Percentiles rank a stretch among this genome's conserved stretches.
Evolutionary conservation across 2,329 filamentous ascomycete species (phyloP).

Genomic region (Ilyonectria mors-panacis): DNA sequence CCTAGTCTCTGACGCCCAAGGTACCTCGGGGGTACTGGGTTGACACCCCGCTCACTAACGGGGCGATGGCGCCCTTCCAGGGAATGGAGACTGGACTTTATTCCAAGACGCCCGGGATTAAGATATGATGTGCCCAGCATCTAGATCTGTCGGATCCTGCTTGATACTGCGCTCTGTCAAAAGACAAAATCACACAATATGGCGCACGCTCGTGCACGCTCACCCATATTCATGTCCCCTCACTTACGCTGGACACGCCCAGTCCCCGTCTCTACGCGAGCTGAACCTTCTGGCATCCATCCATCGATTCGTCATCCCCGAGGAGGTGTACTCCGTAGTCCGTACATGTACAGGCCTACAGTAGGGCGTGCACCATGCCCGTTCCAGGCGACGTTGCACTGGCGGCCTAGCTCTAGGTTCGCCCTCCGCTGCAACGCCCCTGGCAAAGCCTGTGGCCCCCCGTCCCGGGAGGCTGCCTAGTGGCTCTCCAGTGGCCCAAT

Average conservation of each 20-base stretch:
- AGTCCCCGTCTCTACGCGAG: background rate
- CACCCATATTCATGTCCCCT: too few relatives aligned
- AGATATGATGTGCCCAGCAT: background rate
- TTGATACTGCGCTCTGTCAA: background rate
- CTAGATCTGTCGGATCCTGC: background rate
- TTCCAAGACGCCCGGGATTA: background rate
- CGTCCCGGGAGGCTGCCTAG: slow-evolving; percentile 15
- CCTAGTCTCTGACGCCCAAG: background rate
- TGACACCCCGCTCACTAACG: background rate
- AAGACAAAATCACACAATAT: background rate
- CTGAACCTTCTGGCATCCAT: background rate
- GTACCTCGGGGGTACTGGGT: background rate
- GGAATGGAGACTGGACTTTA: background rate
- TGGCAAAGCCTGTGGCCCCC: slow-evolving; percentile 13
- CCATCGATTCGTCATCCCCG: background rate
- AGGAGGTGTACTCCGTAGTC: background rate
- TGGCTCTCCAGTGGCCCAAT: slow-evolving; percentile 13
- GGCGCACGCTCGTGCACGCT: too few relatives aligned
- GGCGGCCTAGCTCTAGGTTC: background rate
- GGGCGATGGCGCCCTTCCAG: background rate
- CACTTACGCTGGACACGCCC: too few relatives aligned
- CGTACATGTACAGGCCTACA: too few relatives aligned
- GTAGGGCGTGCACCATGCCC: slow-evolving; percentile 8
- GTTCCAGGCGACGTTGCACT: slow-evolving; percentile 11
- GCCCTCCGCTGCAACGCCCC: background rate